Base-by-base conservation (phyloP, 2,329 filamentous ascomycete species). In the Penicillium sp. region DNA sequence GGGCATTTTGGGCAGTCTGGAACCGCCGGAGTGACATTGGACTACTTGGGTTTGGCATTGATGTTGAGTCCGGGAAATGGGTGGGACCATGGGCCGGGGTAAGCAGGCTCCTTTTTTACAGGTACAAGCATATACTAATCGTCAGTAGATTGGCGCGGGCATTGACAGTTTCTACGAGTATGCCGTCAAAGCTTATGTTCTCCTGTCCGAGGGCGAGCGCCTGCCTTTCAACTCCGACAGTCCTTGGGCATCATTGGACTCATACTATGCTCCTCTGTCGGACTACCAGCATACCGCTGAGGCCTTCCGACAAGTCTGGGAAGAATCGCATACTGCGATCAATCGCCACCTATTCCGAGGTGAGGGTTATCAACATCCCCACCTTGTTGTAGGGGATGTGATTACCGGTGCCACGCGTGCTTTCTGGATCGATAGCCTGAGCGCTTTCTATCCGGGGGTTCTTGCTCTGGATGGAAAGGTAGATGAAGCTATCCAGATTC, bases 161-260 rank as follows among this genome's bases (percentile, higher is more conserved):
- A 91, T 96, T 68, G 94, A 99, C 76, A 97, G 92, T 75, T 99
- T 99, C 77, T 97, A 96, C 69, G 94, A 99, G 76, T 99, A 99
- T 74, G 92, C 94, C 4, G 82, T 97, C 67, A 99, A 99, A 75
- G 92, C 92, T 18, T 87, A 96, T 69, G 89, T 99, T 57, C 76
- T 99, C 24, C 84, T 97, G 22, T 96, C 93, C 2, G 90, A 90
- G 1, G 85, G 89, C 56, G 81, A 72, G 26, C 71, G 68, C 20
- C 69, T 72, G 11, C 58, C 61, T 4, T 69, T 70, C 47, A 66
- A 75, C 48, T 40, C 52, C 11, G 72, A 79, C 22, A 72, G 75
- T 61, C 68, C 79, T 61, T 70, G 78, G 67, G 69, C 77, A 58
- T 60, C 73, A 81, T 80, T 86, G 73, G 89, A 69, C 55, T 83